Evolutionary conservation across 345 rosid species (phyloP), one percentile per base, ranked within the genome.

Genomic region (Orychophragmus violaceus): DNA sequence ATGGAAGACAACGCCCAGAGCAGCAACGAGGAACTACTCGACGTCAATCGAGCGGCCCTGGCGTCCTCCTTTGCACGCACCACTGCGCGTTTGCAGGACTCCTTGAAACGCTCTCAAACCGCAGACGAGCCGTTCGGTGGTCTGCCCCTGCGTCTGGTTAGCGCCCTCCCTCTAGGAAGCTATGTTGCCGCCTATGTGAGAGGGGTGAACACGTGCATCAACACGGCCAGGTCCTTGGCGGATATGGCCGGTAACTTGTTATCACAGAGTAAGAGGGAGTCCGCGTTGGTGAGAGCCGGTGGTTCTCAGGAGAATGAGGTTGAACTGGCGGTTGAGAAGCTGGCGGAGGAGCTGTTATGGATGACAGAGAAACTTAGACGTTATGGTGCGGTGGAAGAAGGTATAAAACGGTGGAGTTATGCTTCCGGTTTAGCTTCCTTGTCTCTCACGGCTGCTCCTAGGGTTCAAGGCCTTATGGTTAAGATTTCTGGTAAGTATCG

Each of bases 321-420:
- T 25, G 84, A 81, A 27, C 45, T 88, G 33, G 69, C 70, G 33
- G 75, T 82, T 1, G 95, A 90, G 83, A 90, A 90, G 77, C 69
- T 88, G 66, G 97, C 91, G 1, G 87, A 82, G 52, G 95, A 86
- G 76, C 64, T 84, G 58, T 61, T 86, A 3, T 86, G 95, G 89
- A 56, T 86, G 37, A 75, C 91, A 0, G 66, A 74, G 66, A 91
- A 82, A 54, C 80, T 88, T 17, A 78, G 81, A 68, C 77, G 53
- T 49, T 84, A 82, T 14, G 89, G 82, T 19, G 85, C 71, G 13
- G 72, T 81, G 41, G 82, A 81, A 0, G 89, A 90, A 70, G 91
- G 90, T 7, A 49, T 88, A 70, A 75, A 78, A 35, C 85, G 86
- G 21, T 88, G 95, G 95, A 86, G 93, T 46, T 82, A 50, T 22